phyloP scores from a whole-genome alignment of 164 flowering plant genomes.

The Piper betle region DNA sequence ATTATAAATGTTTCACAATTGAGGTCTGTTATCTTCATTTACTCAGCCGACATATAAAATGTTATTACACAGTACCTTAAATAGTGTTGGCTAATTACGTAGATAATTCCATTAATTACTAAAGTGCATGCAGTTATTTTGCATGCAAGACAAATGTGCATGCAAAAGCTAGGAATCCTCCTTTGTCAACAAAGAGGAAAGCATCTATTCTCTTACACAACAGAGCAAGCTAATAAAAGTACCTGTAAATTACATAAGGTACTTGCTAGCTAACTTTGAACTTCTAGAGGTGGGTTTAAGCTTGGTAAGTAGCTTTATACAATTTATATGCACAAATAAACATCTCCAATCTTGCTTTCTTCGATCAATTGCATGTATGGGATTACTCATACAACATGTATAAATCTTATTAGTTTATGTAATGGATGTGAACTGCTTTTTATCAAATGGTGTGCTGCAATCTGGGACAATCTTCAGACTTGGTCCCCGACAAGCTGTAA shows the following conservation, averaged over 20 bases:
- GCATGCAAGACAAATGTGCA: not conserved
- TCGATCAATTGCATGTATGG: conserved; percentile 4
- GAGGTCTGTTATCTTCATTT: not conserved
- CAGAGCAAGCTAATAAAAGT: not conserved
- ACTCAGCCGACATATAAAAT: not conserved
- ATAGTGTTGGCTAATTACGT: not conserved
- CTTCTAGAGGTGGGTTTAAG: not conserved
- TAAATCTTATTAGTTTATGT: conserved; percentile 4
- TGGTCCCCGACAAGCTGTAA: conserved; percentile 19
- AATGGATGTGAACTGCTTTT: conserved; percentile 10
- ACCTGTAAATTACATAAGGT: conserved; percentile 5
- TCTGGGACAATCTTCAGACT: conserved; percentile 38
- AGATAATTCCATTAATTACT: not conserved
- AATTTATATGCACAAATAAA: not conserved
- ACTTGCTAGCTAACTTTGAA: too few relatives aligned
- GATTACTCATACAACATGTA: conserved; percentile 16
- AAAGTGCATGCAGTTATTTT: too few relatives aligned
- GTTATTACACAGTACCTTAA: not conserved
- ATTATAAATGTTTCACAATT: not conserved
- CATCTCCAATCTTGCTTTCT: conserved; percentile 7
- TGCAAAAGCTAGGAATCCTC: conserved; percentile 1
- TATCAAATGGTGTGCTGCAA: conserved; percentile 17
- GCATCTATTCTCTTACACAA: conserved; percentile 36
- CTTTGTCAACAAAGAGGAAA: conserved; percentile 52
- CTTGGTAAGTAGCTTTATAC: too few relatives aligned